Conservation (phyloP, 2,329 filamentous ascomycete species). For the Domatiomyces globalis region DNA sequence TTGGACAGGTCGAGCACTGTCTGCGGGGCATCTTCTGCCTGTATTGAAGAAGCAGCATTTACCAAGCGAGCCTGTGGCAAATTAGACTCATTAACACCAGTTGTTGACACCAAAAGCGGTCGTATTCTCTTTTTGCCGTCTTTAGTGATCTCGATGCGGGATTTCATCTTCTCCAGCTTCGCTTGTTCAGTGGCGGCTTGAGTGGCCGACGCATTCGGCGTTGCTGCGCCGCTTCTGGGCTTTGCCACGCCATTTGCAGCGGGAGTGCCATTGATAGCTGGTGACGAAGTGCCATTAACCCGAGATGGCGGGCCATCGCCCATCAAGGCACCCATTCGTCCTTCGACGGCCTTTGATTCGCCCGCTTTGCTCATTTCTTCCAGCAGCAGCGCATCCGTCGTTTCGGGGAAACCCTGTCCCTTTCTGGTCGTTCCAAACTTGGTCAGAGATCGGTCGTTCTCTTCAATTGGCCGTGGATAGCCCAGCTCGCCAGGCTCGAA, state of each 20-base stretch:
- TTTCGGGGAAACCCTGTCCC: slow-evolving; percentile 81
- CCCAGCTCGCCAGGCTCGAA: slow-evolving; percentile 83
- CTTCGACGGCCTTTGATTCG: slow-evolving; percentile 78
- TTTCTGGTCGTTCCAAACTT: slow-evolving; percentile 84
- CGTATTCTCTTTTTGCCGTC: slow-evolving; percentile 94
- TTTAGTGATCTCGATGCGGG: slow-evolving; percentile 85
- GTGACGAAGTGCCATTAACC: slow-evolving; percentile 27
- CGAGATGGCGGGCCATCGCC: slow-evolving; percentile 52
- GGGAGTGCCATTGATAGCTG: slow-evolving; percentile 33
- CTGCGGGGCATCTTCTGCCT: slow-evolving; percentile 44
- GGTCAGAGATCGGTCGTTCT: slow-evolving; percentile 83
- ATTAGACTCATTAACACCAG: slow-evolving; percentile 73
- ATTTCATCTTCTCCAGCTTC: slow-evolving; percentile 61
- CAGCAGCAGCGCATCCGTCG: slow-evolving; percentile 71
- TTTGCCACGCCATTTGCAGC: slow-evolving; percentile 19
- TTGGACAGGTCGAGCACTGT: slow-evolving; percentile 81
- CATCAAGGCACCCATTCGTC: slow-evolving; percentile 97
- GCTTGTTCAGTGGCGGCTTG: slow-evolving; percentile 42
- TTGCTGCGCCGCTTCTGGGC: slow-evolving; percentile 22
- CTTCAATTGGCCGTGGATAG: slow-evolving; percentile 68
- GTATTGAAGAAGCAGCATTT: slow-evolving; percentile 49
- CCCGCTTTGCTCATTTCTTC: slow-evolving; percentile 88
- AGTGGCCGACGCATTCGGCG: slow-evolving; percentile 7
- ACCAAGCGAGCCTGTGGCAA: slow-evolving; percentile 79
- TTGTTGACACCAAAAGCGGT: slow-evolving; percentile 79